These are phyloP conservation scores for Mucor irregularis DNA, from an alignment of 371 early-diverging fungal genomes.

Conservation along the genomic window DNA sequence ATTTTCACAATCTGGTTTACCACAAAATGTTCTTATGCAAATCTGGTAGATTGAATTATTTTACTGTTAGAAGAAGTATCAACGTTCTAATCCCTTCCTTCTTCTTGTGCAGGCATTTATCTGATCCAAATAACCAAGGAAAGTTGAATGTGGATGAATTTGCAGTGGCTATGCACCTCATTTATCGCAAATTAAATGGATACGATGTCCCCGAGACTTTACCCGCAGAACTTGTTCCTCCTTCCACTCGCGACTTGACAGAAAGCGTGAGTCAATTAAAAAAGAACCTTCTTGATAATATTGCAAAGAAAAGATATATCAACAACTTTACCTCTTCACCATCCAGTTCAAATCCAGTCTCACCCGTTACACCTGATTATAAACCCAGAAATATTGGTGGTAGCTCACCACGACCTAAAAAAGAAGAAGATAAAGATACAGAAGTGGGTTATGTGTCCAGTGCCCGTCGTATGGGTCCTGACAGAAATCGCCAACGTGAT, in stretches of 20 bases:
- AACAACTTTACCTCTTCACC: constrained; percentile 45
- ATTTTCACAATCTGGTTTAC: constrained; percentile 85
- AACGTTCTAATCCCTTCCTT: not conserved
- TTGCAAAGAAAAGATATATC: constrained; percentile 40
- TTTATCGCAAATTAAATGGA: constrained; percentile 80
- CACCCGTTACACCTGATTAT: constrained; percentile 11
- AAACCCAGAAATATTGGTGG: not conserved
- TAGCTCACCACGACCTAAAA: constrained; percentile 24
- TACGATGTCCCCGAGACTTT: constrained; percentile 74
- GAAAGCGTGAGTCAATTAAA: constrained; percentile 61
- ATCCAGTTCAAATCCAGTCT: constrained; percentile 9
- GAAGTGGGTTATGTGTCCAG: constrained; percentile 64
- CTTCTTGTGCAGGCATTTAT: constrained; percentile 60
- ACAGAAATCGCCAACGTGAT: constrained; percentile 47
- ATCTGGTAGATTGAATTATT: constrained; percentile 66
- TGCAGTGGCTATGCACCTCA: constrained; percentile 92
- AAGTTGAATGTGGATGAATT: constrained; percentile 91
- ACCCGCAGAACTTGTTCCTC: constrained; percentile 83
- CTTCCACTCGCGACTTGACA: constrained; percentile 66
- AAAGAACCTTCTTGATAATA: constrained; percentile 53
- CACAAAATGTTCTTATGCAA: constrained; percentile 74
- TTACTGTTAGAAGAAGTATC: not conserved
- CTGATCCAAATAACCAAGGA: constrained; percentile 85
- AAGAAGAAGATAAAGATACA: constrained; percentile 24
- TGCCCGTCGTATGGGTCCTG: constrained; percentile 57